Base-by-base conservation (phyloP, 2,329 filamentous ascomycete species). In the Ophiocordyceps polyrhachis-furcata region DNA sequence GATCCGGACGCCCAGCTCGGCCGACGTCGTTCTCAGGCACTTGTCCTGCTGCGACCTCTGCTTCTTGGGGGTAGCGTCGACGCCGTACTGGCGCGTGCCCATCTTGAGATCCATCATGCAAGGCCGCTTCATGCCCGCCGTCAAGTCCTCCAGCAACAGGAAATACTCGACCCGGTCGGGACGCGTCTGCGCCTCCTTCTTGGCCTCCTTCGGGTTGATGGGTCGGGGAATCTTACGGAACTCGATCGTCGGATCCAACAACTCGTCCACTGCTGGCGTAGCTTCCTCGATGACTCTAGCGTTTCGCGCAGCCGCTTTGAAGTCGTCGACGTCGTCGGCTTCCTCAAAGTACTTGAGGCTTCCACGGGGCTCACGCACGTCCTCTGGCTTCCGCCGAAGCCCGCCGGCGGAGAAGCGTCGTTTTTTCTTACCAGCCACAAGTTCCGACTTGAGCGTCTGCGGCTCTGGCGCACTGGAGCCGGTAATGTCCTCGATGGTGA, bases 81-180 rank as follows among this genome's bases (percentile, higher is more conserved):
- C 78, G 8, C 91, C 91, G 58, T 95, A 96, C 58, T 98, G 91
- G 2, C 91, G 80, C 8, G 91, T 98, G 19, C 91, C 91, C 91
- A 98, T 98, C 60, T 98, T 98, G 49, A 98, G 69, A 58, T 98
- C 91, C 61, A 98, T 82, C 48, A 98, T 93, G 62, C 91, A 96
- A 5, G 91, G 91, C 43, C 83, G 79, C 58, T 86, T 88, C 91
- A 98, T 96, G 31, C 89, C 89, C 2, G 89, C 84, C 1, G 91
- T 98, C 42, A 98, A 72, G 58, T 98, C 91, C 62, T 98, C 91
- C 11, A 98, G 67, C 1, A 98, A 70, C 14, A 98, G 68, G 58
- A 98, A 98, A 58, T 89, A 93, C 55, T 95, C 85, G 5, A 93
- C 83, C 29, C 89, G 79, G 46, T 75, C 70, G 14, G 63, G 65